A percentile compares a stretch with the other conserved stretches of the same genome.
Evolutionary conservation across 257 asterid genomes (phyloP).

Genomic region (Solanum clarkiae): DNA sequence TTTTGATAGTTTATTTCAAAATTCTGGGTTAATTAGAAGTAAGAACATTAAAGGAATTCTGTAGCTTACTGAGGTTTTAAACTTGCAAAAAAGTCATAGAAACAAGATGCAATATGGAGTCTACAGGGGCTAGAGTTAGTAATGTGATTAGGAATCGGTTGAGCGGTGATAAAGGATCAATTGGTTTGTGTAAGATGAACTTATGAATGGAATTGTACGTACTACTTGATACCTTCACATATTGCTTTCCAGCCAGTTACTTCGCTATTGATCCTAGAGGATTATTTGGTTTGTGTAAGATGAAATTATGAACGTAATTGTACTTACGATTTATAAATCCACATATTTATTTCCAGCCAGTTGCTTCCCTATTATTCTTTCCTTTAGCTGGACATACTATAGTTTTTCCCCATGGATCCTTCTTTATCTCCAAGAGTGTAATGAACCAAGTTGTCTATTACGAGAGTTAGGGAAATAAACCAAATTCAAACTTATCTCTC

Average conservation of each 20-base stretch:
- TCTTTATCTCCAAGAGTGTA: not conserved
- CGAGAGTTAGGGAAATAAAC: not conserved
- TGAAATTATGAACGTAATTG: not conserved
- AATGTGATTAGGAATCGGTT: not conserved
- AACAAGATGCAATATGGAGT: not conserved
- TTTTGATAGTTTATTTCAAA: not conserved
- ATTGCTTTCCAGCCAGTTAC: not conserved
- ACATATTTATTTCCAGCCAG: not conserved
- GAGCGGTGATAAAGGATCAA: not conserved
- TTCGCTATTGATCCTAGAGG: not conserved
- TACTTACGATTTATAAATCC: not conserved
- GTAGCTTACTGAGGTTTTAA: not conserved
- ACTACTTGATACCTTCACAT: not conserved
- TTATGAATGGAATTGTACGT: not conserved
- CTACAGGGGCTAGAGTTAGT: not conserved
- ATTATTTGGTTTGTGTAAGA: not conserved
- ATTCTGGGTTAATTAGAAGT: not conserved
- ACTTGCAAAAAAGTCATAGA: not conserved
- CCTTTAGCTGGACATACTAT: not conserved
- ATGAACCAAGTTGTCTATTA: not conserved
- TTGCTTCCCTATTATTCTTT: not conserved
- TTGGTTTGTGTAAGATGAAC: not conserved
- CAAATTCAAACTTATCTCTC: not conserved
- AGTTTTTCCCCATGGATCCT: not conserved
- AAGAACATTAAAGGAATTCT: not conserved